Percentiles rank a stretch among this genome's conserved stretches.
Evolutionary conservation across 148 eudicot genomes (phyloP).

Genomic region (Dysphania ambrosioides): DNA sequence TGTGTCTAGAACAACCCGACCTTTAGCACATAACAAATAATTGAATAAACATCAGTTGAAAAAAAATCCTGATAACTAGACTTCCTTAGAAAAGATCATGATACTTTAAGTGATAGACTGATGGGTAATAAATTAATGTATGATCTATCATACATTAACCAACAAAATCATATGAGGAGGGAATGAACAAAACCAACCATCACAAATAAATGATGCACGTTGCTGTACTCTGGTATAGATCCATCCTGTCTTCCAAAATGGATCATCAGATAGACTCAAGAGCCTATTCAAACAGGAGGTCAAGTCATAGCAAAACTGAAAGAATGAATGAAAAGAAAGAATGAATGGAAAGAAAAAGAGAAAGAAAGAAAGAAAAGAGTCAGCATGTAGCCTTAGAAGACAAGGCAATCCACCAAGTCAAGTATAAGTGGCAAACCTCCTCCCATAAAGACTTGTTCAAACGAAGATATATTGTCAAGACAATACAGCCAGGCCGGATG

Average conservation of each 20-base stretch:
- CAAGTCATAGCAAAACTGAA: conserved; percentile 68
- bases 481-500: conserved; percentile 91
- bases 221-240: conserved; percentile 70
- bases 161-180: background rate
- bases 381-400: conserved; percentile 1
- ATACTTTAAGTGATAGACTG: background rate
- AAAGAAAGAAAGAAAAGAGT: conserved; percentile 8
- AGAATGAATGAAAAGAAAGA: conserved; percentile 37
- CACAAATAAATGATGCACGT: conserved; percentile 59
- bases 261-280: conserved; percentile 55
- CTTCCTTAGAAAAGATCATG: background rate
- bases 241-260: conserved; percentile 97
- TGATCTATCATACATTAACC: background rate
- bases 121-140: background rate
- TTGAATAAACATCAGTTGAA: background rate
- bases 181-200: conserved; percentile 50
- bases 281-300: conserved; percentile 64
- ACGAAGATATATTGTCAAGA: conserved; percentile 77
- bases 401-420: conserved; percentile 1
- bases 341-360: too few species aligned
- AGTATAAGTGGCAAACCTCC: conserved; percentile 48
- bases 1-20: conserved; percentile 72
- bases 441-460: conserved; percentile 71
- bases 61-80: background rate
- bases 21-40: conserved; percentile 38